Evolutionary conservation across 441 rosid genomes (phyloP), one percentile per base, ranked within the genome.

Genomic region (Hura crepitans): DNA sequence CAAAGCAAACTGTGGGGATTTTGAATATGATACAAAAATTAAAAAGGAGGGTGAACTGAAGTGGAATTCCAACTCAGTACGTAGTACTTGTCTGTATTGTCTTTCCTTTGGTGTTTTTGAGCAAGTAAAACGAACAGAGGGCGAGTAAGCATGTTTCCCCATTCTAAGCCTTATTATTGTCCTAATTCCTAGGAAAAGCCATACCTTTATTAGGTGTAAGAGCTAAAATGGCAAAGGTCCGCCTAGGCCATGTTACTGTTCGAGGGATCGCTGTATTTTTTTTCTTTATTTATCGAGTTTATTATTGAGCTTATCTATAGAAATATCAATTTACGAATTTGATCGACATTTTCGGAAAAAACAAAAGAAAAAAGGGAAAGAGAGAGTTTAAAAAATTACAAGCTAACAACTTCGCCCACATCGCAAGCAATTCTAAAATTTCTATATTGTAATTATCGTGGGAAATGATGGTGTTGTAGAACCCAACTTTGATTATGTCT

Each of bases 21-120:
- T 75, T 61, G 77, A 69, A 79, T 49, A 30, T 65, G 63, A 59
- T 42, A 37, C 11, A 18, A n/a, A 49, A 61, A 59, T 70, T 15
- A 67, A 73, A 56, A 75, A 76, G 68, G 23, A 53, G 69, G 65
- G 39, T 58, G n/a, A n/a, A n/a, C n/a, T 17, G 6, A 23, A 72
- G 76, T 80, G 83, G 83, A 74, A 63, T 51, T 77, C 78, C 80
- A 74, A 74, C 59, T 76, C 78, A 50, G 43, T 42, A 55, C 47
- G 63, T n/a, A n/a, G n/a, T n/a, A 35, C 47, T 64, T 64, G 66
- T 70, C 65, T 46, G 39, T 23, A 75, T 30, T 54, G 23, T 45
- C 31, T 57, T 37, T 23, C 45, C 22, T 54, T 74, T 64, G 55
- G 28, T 42, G 33, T 45, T 51, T 51, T 15, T 27, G 46, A 3